Percentiles rank a stretch among this genome's conserved stretches.
These are phyloP conservation scores for Russula virescens DNA, from an alignment of 768 basidiomycete species.

Conservation along the genomic window DNA sequence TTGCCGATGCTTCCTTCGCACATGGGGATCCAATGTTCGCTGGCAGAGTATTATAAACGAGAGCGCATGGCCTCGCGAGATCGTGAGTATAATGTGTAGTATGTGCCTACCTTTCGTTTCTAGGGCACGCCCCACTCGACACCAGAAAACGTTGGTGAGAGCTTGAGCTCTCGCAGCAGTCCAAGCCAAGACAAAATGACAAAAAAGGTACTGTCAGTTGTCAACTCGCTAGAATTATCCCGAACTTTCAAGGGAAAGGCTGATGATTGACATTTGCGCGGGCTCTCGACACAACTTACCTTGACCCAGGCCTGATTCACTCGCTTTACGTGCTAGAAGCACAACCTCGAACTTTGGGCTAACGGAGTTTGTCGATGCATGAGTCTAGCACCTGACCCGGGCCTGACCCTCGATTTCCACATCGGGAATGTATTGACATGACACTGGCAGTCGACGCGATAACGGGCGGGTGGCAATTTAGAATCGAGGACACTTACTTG, in stretches of 20 bases:
- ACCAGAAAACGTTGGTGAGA: too few relatives aligned
- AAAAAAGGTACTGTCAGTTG: too few relatives aligned
- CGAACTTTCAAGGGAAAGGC: neutral
- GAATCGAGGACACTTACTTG: neutral
- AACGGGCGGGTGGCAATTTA: neutral
- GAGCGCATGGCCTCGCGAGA: neutral
- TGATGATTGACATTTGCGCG: neutral
- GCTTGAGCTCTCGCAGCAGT: too few relatives aligned
- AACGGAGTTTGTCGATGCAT: constrained; percentile 7
- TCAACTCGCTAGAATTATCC: neutral
- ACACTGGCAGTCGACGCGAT: too few relatives aligned
- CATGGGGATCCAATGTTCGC: neutral
- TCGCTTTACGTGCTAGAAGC: constrained; percentile 7
- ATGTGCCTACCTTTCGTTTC: too few relatives aligned
- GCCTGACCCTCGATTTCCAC: neutral
- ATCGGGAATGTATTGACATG: neutral
- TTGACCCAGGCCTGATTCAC: neutral
- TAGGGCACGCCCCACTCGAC: too few relatives aligned
- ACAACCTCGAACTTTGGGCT: neutral
- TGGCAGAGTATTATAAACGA: neutral
- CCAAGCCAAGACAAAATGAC: too few relatives aligned
- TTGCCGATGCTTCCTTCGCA: neutral
- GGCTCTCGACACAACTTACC: neutral
- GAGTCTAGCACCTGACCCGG: neutral
- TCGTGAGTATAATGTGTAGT: neutral